Base-by-base conservation (phyloP, 169 alveolate genomes). In the Plasmodium vivax region DNA sequence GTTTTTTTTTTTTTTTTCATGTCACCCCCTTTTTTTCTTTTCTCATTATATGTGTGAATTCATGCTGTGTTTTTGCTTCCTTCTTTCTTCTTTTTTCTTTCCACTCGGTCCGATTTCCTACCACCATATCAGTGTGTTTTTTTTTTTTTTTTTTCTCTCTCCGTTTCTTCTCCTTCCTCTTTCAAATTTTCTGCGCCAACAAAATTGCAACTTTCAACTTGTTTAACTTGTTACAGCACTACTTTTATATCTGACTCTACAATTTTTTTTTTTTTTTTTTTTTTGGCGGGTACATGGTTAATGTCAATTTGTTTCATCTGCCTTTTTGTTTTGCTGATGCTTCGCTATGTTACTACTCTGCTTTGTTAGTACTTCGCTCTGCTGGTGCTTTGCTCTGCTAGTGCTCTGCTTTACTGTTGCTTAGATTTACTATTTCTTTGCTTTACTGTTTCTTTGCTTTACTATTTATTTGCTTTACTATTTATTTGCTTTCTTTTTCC, bases 51-150 rank as follows among this genome's bases (percentile, higher is more conserved):
- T 45, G 73, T 83, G 47, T 45, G 54, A 74, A 27, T 43, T 91
- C 47, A n/a, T 90, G 30, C 34, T 41, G 19, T 54, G 27, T 38
- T 54, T 14, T 47, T 58, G 27, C 27, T 23, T 23, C 27, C 27
- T 45, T 62, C 16, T 92, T 74, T 80, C 34, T 77, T 62, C 32
- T 41, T 80, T 81, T 75, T 34, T 41, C 74, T 19, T 58, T 43
- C 36, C 82, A 41, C 62, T 45, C 79, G 54, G 54, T 45, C 92
- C 30, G 23, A 81, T 71, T 83, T 83, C 32, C 79, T 56, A 7
- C 54, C 27, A 54, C 62, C 19, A 45, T 43, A 45, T 83, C 74
- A 19, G 74, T 58, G 32, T 58, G 6, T n/a, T 58, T 19, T 23
- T 23, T 23, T 23, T 23, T 23, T 23, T 27, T 71, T 16, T 56